Conservation (phyloP, 2,329 filamentous ascomycete genomes). For the Penicillium digitatum region DNA sequence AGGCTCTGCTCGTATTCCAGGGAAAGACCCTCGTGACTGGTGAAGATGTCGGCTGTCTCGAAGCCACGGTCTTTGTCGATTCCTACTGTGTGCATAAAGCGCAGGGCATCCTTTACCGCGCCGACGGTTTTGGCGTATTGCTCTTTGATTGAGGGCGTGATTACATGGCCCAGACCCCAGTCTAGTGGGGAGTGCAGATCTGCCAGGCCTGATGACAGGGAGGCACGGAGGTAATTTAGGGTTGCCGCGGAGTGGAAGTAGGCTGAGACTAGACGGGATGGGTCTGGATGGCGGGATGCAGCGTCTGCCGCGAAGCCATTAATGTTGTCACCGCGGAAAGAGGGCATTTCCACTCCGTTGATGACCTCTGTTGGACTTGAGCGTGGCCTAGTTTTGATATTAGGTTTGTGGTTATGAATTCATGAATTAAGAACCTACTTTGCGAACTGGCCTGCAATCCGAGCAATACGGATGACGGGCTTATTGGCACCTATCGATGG, state of each 20-base stretch:
- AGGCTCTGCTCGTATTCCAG: conserved; percentile 91
- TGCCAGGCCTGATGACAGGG: conserved; percentile 81
- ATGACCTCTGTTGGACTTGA: conserved; percentile 82
- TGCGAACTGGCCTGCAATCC: conserved; percentile 96
- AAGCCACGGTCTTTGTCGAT: conserved; percentile 79
- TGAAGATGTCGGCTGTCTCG: conserved; percentile 90
- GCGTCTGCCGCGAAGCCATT: conserved; percentile 70
- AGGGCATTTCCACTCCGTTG: conserved; percentile 75
- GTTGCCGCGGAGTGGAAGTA: conserved; percentile 96
- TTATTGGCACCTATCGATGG: conserved; percentile 52
- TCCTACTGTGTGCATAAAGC: conserved; percentile 91
- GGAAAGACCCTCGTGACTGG: conserved; percentile 88
- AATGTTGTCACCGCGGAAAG: conserved; percentile 91
- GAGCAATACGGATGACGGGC: conserved; percentile 86
- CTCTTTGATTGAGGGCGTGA: conserved; percentile 73
- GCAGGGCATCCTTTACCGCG: conserved; percentile 83
- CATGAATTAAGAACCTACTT: conserved; percentile 50
- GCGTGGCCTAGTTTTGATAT: conserved; percentile 53
- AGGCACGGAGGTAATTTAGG: conserved; percentile 83
- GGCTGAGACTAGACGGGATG: conserved; percentile 76
- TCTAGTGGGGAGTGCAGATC: conserved; percentile 91
- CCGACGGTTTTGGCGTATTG: conserved; percentile 82
- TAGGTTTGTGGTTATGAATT: background rate
- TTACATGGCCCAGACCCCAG: conserved; percentile 90
- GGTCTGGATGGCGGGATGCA: conserved; percentile 75